These are phyloP conservation scores for Purshia tridentata DNA, from an alignment of 306 rosid genomes.

Conservation along the genomic window DNA sequence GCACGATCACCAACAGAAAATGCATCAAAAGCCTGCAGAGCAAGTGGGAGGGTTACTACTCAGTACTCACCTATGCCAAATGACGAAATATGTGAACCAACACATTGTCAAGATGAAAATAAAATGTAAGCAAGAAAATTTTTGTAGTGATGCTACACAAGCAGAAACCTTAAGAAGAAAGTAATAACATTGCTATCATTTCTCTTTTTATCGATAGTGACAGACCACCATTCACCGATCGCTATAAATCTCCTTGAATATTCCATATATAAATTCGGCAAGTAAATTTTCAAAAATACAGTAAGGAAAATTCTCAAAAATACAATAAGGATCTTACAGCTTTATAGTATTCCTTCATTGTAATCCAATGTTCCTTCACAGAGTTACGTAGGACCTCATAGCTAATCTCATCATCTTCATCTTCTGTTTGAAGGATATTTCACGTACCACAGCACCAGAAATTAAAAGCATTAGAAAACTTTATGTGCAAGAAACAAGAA, in stretches of 20 bases:
- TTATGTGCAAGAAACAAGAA: neutral
- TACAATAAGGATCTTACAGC: slow-evolving; percentile 32
- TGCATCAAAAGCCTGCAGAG: slow-evolving; percentile 42
- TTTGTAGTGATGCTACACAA: neutral
- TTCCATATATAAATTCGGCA: neutral
- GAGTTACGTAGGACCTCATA: slow-evolving; percentile 31
- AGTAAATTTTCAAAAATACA: slow-evolving; percentile 9
- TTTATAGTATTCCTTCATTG: slow-evolving; percentile 41
- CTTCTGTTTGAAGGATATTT: slow-evolving; percentile 2
- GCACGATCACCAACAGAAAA: slow-evolving; percentile 31
- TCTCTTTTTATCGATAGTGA: slow-evolving; percentile 5
- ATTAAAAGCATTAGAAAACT: neutral
- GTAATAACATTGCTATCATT: neutral
- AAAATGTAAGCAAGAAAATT: neutral
- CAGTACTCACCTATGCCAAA: neutral
- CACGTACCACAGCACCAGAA: neutral
- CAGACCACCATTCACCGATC: neutral
- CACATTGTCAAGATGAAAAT: neutral
- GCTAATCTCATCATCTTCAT: slow-evolving; percentile 35
- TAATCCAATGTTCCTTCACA: slow-evolving; percentile 40
- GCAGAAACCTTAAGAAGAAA: neutral
- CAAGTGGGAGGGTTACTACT: slow-evolving; percentile 3
- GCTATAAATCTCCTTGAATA: neutral
- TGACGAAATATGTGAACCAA: neutral
- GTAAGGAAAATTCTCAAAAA: slow-evolving; percentile 10